phyloP scores from a whole-genome alignment of 345 rosid species.

The Trapa bicornis region DNA sequence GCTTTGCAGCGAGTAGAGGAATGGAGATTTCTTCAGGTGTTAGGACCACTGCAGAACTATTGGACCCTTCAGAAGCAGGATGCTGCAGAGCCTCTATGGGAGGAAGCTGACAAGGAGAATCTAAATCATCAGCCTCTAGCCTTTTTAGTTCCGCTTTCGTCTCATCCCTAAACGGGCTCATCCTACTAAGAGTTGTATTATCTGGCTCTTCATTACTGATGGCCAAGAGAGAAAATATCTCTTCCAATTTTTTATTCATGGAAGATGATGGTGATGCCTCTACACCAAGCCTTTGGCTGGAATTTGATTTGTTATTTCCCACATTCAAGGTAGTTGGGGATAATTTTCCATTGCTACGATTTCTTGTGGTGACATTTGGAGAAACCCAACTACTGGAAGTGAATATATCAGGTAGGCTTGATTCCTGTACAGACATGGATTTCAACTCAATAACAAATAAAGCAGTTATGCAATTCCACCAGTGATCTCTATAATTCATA shows the following conservation, averaged over 20 bases:
- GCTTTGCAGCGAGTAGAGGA: conserved; percentile 32
- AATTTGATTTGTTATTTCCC: conserved; percentile 13
- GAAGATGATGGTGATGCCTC: conserved; percentile 4
- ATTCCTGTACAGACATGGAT: conserved; percentile 37
- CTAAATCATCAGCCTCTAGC: conserved; percentile 51
- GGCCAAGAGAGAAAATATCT: conserved; percentile 31
- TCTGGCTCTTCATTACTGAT: conserved; percentile 16
- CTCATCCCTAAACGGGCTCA: conserved; percentile 33
- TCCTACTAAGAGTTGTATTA: conserved; percentile 4
- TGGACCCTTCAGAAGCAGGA: conserved; percentile 25
- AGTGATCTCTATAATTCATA: background rate
- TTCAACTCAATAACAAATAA: no score
- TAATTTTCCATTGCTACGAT: conserved; percentile 22
- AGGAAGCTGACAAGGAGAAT: conserved; percentile 11
- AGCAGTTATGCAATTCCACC: background rate
- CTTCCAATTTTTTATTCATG: conserved; percentile 10
- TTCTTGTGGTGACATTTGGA: conserved; percentile 52
- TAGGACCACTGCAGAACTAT: conserved; percentile 32
- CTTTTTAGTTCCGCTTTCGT: conserved; percentile 23
- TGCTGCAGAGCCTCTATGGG: conserved; percentile 14
- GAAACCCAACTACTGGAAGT: conserved; percentile 42
- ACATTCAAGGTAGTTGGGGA: no score
- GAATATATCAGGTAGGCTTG: conserved; percentile 59
- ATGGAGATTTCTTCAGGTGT: conserved; percentile 41
- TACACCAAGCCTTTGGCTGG: conserved; percentile 12